These are phyloP conservation scores for Citrullus mucosospermus DNA, from an alignment of 306 rosid species.

Conservation along the genomic window DNA sequence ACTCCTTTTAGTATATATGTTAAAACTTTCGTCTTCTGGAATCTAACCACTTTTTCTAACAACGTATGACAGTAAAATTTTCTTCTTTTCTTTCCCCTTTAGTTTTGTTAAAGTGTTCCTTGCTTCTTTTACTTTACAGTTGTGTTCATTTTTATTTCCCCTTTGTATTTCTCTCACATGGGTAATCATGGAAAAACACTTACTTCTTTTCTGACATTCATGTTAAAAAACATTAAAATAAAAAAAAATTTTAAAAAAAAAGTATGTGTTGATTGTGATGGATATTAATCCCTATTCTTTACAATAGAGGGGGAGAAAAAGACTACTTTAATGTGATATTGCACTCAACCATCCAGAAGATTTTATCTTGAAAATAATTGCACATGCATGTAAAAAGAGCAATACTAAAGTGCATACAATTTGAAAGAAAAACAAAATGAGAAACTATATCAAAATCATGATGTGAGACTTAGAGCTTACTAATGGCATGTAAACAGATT, in stretches of 20 bases:
- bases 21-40: background rate
- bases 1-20: background rate
- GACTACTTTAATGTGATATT: background rate
- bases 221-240: background rate
- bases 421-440: background rate
- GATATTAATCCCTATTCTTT: background rate
- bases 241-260: background rate
- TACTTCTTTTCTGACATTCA: background rate
- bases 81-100: conserved; percentile 6
- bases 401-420: background rate
- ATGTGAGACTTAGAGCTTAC: background rate
- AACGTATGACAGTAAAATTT: background rate
- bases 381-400: background rate
- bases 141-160: background rate
- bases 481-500: background rate
- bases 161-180: background rate
- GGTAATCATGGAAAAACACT: conserved; percentile 5
- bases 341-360: background rate
- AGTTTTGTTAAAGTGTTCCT: background rate
- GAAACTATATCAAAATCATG: background rate
- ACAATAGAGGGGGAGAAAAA: background rate
- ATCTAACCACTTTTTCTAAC: background rate
- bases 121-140: conserved; percentile 4
- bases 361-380: background rate
- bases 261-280: background rate